phyloP scores from a whole-genome alignment of 2,329 filamentous ascomycete species.

The Westerdykella aurantiaca region DNA sequence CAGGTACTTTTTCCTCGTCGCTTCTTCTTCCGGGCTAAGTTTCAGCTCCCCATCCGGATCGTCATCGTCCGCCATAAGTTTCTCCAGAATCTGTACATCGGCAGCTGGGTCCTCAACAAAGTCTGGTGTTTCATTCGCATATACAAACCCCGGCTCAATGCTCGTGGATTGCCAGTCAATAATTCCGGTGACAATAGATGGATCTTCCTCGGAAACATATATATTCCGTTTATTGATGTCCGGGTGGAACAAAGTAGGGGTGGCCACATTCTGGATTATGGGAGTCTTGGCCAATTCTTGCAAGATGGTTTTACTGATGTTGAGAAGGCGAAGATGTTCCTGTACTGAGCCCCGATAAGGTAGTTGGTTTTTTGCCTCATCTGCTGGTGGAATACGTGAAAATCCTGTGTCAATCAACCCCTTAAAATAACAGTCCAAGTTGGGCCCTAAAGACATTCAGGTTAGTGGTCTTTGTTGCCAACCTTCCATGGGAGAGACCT shows the following conservation, averaged over 20 bases:
- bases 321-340: conserved; percentile 31
- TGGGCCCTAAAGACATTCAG: conserved; percentile 24
- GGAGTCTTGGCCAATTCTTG: conserved; percentile 23
- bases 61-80: neutral
- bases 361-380: conserved; percentile 13
- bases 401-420: conserved; percentile 38
- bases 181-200: conserved; percentile 34
- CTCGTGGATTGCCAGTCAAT: conserved; percentile 42
- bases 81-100: conserved; percentile 1
- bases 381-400: conserved; percentile 29
- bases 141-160: conserved; percentile 39
- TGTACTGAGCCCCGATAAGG: conserved; percentile 34
- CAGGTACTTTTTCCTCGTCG: too few relatives aligned
- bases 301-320: conserved; percentile 21
- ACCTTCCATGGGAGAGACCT: neutral
- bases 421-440: conserved; percentile 30
- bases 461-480: neutral
- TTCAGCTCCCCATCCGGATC: conserved; percentile 24
- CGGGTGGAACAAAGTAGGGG: conserved; percentile 35
- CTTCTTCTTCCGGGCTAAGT: too few relatives aligned
- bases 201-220: conserved; percentile 38
- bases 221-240: conserved; percentile 42
- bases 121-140: conserved; percentile 37
- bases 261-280: conserved; percentile 22
- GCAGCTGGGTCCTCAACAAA: conserved; percentile 23